Percentiles rank a stretch among this genome's conserved stretches.
phyloP scores from a whole-genome alignment of 2,329 filamentous ascomycete genomes.

The Scedosporium apiospermum region DNA sequence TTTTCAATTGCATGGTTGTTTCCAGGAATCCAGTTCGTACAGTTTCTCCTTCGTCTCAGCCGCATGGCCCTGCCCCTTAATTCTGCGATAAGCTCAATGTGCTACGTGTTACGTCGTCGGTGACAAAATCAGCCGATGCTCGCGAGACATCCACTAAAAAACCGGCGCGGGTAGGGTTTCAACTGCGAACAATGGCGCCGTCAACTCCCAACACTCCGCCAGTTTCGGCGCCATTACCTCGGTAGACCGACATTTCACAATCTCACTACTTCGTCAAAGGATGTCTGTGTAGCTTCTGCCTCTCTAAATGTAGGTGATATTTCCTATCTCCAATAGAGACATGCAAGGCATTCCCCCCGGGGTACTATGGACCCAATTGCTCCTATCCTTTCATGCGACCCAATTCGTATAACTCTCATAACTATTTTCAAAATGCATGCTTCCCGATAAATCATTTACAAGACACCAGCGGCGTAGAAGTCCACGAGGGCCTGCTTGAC shows the following conservation, averaged over 20 bases:
- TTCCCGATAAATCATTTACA: conserved; percentile 41
- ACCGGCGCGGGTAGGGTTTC: no score
- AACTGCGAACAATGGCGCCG: no score
- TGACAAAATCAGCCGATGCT: no score
- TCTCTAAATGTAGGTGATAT: background rate
- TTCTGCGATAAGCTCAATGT: no score
- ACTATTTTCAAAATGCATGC: background rate
- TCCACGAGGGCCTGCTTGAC: conserved; percentile 74
- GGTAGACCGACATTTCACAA: background rate
- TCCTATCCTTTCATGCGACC: conserved; percentile 1
- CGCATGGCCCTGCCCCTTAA: no score
- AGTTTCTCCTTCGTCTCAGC: no score
- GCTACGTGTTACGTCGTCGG: no score
- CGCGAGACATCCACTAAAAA: no score
- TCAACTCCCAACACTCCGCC: no score
- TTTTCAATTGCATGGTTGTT: no score
- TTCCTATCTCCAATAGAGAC: background rate
- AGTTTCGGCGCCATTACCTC: no score
- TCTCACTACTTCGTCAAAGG: background rate
- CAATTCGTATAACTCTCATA: background rate
- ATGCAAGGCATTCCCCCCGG: background rate
- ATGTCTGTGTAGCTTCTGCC: background rate
- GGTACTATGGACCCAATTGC: background rate
- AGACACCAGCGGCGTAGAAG: conserved; percentile 76
- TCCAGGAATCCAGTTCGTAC: no score